Evolutionary conservation across 768 basidiomycete species (phyloP).

Genomic region (Cubamyces lactineus): DNA sequence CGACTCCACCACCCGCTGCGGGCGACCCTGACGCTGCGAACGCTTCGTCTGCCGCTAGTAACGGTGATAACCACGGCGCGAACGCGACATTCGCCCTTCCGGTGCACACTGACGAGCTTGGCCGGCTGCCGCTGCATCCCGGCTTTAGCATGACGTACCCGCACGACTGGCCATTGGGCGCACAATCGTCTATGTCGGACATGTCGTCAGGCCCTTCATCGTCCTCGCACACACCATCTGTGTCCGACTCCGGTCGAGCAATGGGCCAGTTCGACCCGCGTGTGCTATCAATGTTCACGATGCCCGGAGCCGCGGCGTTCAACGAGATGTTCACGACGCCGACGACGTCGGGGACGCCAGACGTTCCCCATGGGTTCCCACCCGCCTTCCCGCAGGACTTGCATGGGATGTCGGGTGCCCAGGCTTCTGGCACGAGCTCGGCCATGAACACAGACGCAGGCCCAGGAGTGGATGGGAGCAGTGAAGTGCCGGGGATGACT

Average conservation of each 20-base stretch:
- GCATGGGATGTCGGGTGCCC: constrained; percentile 8
- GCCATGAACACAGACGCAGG: neutral
- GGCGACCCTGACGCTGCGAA: constrained; percentile 4
- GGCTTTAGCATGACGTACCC: constrained; percentile 14
- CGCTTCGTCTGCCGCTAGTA: constrained; percentile 6
- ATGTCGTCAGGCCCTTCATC: too few species aligned
- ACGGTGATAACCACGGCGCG: constrained; percentile 14
- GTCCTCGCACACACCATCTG: neutral
- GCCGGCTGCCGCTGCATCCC: constrained; percentile 51
- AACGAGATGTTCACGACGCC: constrained; percentile 31
- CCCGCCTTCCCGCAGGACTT: constrained; percentile 1
- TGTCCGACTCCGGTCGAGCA: neutral
- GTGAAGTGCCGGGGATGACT: constrained; percentile 3
- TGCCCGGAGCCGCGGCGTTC: constrained; percentile 28
- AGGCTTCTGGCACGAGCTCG: too few species aligned
- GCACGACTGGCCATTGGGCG: neutral
- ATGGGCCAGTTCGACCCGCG: constrained; percentile 21
- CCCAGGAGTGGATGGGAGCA: neutral
- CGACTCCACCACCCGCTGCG: neutral
- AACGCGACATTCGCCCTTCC: constrained; percentile 44
- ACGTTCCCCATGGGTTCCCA: neutral
- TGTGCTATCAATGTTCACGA: constrained; percentile 29
- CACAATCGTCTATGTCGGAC: neutral
- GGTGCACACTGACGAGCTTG: constrained; percentile 60
- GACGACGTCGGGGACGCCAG: constrained; percentile 4